Evolutionary conservation across 169 alveolate genomes (phyloP).

Genomic region (Plasmodium reichenowi): DNA sequence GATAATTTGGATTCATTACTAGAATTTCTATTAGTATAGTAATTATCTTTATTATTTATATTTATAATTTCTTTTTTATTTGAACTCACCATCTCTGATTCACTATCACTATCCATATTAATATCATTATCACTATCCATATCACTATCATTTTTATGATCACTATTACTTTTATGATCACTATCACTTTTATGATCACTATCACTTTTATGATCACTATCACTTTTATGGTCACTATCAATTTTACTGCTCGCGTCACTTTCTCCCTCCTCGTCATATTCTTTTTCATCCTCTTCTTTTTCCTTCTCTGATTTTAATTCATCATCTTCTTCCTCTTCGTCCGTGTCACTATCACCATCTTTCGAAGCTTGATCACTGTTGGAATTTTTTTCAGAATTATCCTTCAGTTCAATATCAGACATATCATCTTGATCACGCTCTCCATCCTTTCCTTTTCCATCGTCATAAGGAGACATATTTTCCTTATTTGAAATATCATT

Average conservation of each 20-base stretch:
- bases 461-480: background rate
- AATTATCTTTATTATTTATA: background rate
- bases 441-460: background rate
- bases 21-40: background rate
- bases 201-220: constrained; percentile 75
- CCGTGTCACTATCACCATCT: constrained; percentile 75
- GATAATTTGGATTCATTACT: background rate
- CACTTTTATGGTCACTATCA: constrained; percentile 78
- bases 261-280: constrained; percentile 74
- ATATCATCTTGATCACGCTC: background rate
- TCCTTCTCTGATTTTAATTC: constrained; percentile 73
- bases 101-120: background rate
- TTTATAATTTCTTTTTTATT: background rate
- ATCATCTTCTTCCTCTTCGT: constrained; percentile 66
- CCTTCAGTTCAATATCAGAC: background rate
- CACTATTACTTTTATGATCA: constrained; percentile 78
- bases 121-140: constrained; percentile 54
- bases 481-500: background rate
- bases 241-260: constrained; percentile 65
- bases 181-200: constrained; percentile 80
- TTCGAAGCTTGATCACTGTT: constrained; percentile 74
- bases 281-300: constrained; percentile 84
- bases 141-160: constrained; percentile 78
- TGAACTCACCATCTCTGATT: constrained; percentile 24
- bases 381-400: constrained; percentile 14